Evolutionary conservation across 1,139 yeast species (phyloP).

Genomic region (Debaryomyces subglobosus): DNA sequence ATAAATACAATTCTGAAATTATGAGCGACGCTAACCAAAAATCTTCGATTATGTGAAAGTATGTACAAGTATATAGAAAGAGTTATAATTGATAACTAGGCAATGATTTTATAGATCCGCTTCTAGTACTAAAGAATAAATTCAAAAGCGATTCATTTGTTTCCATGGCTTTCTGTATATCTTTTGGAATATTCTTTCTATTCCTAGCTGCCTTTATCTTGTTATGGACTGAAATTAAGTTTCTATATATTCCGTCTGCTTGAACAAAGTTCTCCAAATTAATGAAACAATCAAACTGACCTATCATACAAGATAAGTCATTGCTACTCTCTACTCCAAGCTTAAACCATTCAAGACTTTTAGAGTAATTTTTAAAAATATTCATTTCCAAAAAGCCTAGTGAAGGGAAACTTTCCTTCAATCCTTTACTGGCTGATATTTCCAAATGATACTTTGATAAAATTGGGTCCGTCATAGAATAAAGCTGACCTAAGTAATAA

Average conservation of each 20-base stretch:
- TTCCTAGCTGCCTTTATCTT: constrained; percentile 23
- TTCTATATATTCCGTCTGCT: constrained; percentile 31
- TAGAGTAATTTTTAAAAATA: constrained; percentile 54
- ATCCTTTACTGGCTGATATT: constrained; percentile 74
- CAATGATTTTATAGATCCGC: constrained; percentile 21
- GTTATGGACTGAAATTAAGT: constrained; percentile 27
- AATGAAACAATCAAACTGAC: constrained; percentile 65
- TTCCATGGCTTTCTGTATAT: constrained; percentile 26
- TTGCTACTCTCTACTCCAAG: constrained; percentile 68
- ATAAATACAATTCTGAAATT: constrained; percentile 34
- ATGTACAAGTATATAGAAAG: constrained; percentile 10
- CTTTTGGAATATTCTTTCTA: constrained; percentile 24
- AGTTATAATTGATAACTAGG: constrained; percentile 5
- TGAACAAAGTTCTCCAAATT: constrained; percentile 27
- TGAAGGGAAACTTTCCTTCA: constrained; percentile 72
- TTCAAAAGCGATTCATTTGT: constrained; percentile 29
- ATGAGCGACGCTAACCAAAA: constrained; percentile 18
- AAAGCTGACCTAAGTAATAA: constrained; percentile 74
- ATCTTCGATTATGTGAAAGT: constrained; percentile 10
- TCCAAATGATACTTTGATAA: constrained; percentile 72
- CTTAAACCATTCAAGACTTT: constrained; percentile 82
- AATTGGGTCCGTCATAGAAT: constrained; percentile 56
- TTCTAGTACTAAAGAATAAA: constrained; percentile 37
- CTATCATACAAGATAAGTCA: constrained; percentile 68
- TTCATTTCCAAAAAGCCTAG: constrained; percentile 80